Evolutionary conservation across 2,329 filamentous ascomycete species (phyloP).

Genomic region (Neopestalotiopsis rosae): DNA sequence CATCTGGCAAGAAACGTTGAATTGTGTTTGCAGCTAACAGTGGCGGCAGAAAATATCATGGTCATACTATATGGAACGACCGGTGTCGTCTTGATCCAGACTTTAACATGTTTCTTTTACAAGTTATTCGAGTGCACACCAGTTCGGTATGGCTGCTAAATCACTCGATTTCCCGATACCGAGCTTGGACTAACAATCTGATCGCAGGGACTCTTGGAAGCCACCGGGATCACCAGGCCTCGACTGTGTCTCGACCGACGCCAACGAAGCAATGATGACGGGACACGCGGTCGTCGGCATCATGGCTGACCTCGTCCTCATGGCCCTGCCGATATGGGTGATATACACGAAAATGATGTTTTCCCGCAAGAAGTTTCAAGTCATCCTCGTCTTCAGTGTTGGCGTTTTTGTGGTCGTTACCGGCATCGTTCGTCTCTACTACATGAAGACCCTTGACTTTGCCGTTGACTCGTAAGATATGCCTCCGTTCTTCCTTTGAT

Average conservation of each 20-base stretch:
- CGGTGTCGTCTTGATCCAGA: constrained; percentile 21
- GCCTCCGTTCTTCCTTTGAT: not conserved
- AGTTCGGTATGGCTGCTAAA: not conserved
- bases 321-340: constrained; percentile 43
- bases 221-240: not conserved
- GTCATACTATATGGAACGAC: constrained; percentile 16
- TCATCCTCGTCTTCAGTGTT: constrained; percentile 43
- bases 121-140: constrained; percentile 22
- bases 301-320: constrained; percentile 39
- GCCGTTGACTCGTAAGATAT: constrained; percentile 27
- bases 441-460: constrained; percentile 38
- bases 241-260: not conserved
- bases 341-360: constrained; percentile 42
- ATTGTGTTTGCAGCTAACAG: not conserved
- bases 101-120: constrained; percentile 22
- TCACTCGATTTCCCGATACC: not conserved
- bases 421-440: constrained; percentile 42
- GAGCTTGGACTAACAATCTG: not conserved
- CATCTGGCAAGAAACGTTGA: not conserved
- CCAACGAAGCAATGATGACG: constrained; percentile 2
- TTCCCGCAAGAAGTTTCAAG: constrained; percentile 37
- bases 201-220: not conserved
- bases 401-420: constrained; percentile 43
- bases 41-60: constrained; percentile 4
- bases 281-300: not conserved